Evolutionary conservation across 2,329 filamentous ascomycete genomes (phyloP).

Genomic region (Neodidymelliopsis sp.): DNA sequence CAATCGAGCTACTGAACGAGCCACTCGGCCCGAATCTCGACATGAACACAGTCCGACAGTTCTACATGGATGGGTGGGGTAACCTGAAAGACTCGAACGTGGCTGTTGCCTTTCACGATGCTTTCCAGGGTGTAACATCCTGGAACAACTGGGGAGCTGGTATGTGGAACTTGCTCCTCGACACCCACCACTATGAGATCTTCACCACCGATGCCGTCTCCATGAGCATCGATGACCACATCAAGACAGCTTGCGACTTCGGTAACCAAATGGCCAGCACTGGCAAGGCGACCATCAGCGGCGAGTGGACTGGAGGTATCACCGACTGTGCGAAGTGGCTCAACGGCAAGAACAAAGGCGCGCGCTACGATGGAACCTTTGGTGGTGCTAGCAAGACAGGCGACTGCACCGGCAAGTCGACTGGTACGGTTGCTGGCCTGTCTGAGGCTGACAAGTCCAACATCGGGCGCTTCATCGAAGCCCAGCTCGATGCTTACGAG

Average conservation of each 20-base stretch:
- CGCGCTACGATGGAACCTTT: constrained; percentile 55
- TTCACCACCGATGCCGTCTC: constrained; percentile 51
- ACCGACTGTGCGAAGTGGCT: constrained; percentile 59
- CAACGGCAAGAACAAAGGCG: constrained; percentile 57
- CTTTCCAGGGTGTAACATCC: constrained; percentile 53
- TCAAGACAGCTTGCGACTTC: constrained; percentile 54
- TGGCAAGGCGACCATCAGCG: constrained; percentile 57
- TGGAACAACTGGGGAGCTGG: constrained; percentile 56
- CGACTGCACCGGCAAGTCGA: constrained; percentile 55
- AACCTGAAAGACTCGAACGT: constrained; percentile 53
- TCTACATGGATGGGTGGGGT: constrained; percentile 59
- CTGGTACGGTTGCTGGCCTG: constrained; percentile 53
- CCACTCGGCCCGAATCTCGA: constrained; percentile 54
- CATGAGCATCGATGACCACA: constrained; percentile 50
- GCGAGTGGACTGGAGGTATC: constrained; percentile 57
- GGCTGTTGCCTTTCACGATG: constrained; percentile 57
- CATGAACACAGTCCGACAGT: constrained; percentile 54
- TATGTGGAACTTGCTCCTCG: constrained; percentile 55
- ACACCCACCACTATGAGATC: constrained; percentile 59
- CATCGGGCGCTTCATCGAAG: constrained; percentile 55
- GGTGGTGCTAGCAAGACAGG: constrained; percentile 50
- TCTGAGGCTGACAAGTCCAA: constrained; percentile 53
- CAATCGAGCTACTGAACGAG: constrained; percentile 59
- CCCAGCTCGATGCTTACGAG: constrained; percentile 58
- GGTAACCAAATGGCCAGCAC: constrained; percentile 55